phyloP scores from a whole-genome alignment of 1,139 yeast genomes.

The Candida glucosophila region DNA sequence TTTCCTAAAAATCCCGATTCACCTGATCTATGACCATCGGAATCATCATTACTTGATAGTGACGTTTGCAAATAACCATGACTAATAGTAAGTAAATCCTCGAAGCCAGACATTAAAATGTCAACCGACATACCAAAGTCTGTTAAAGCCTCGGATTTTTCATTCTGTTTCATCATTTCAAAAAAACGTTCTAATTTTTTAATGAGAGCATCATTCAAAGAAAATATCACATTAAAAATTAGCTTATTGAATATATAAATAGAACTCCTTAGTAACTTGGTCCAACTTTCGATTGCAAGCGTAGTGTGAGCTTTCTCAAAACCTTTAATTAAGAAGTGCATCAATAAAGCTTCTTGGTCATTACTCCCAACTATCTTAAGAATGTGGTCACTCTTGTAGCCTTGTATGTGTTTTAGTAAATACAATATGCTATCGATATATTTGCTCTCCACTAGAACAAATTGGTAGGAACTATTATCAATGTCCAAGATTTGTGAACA shows the following conservation, averaged over 20 bases:
- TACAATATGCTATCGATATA: too few species aligned
- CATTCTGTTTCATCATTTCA: conserved; percentile 8
- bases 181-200: conserved; percentile 34
- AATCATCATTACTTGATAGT: conserved; percentile 12
- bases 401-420: too few species aligned
- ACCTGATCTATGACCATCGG: conserved; percentile 6
- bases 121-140: conserved; percentile 43
- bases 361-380: conserved; percentile 25
- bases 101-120: conserved; percentile 55
- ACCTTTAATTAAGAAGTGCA: conserved; percentile 31
- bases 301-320: conserved; percentile 25
- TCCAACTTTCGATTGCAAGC: conserved; percentile 40
- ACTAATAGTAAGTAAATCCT: conserved; percentile 52
- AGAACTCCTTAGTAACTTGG: conserved; percentile 33
- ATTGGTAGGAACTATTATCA: too few species aligned
- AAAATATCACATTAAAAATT: conserved; percentile 42
- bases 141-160: conserved; percentile 9
- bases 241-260: conserved; percentile 41
- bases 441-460: too few species aligned
- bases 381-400: conserved; percentile 23
- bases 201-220: conserved; percentile 43
- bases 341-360: conserved; percentile 23
- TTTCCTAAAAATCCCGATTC: conserved; percentile 60
- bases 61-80: conserved; percentile 45
- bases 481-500: too few species aligned